Base-by-base conservation (phyloP, 805 yeast species). In the Cyberlindnera saturnus region DNA sequence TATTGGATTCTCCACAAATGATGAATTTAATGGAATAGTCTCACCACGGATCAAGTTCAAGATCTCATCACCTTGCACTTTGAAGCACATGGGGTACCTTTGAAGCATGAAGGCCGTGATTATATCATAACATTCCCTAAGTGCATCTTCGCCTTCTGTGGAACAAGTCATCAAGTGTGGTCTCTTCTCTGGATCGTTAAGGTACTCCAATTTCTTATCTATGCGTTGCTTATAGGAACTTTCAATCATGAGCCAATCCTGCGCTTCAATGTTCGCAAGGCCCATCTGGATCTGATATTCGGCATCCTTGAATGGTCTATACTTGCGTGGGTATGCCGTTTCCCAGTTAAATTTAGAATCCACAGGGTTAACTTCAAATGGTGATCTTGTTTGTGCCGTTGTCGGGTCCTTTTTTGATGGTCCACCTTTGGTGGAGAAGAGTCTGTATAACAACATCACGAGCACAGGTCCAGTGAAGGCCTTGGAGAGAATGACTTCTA, bases 271-370 rank as follows among this genome's bases (percentile, higher is more conserved):
- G 51, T 67, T 64, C 45, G 68, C 60, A 38, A 81, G 66, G 0
- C 81, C 82, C 81, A 82, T 73, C 1, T 82, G 79, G 62, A 82
- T 60, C 48, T 69, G 71, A 50, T 80, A 77, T 29, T 64, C 71
- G 9, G 74, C 79, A 38, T 73, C 67, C 52, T 75, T 77, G 65
- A 77, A 81, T 0, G 85, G 86, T 4, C 39, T 15, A 37, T 37
- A 30, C 7, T 19, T 13, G 13, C 19, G 29, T 15, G 39, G 39
- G 7, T 28, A 9, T 18, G 20, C 26, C n/a, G n/a, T 18, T 9
- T 32, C 17, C 39, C 39, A 37, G 6, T 37, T 15, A 23, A 37
- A 37, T 3, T 37, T 17, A 15, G 32, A 13, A 19, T 23, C 15
- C 14, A 37, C 34, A 5, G 39, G 30, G 8, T 20, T n/a, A 6